A percentile compares a stretch with the other conserved stretches of the same genome.
Evolutionary conservation across 768 basidiomycete species (phyloP).

Genomic region (Kwoniella bestiolae): DNA sequence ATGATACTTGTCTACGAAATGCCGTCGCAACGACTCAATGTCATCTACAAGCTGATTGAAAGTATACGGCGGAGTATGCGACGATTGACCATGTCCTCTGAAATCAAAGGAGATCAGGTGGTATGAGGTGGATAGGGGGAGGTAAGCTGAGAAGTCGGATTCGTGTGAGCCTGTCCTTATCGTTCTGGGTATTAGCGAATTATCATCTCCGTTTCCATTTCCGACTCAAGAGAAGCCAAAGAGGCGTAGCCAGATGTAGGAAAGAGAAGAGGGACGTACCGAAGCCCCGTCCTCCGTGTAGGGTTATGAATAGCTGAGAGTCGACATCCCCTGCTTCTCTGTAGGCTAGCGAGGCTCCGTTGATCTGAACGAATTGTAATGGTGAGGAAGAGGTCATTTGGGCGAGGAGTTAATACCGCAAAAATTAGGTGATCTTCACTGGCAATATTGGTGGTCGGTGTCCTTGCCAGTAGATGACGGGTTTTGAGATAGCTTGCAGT

Average conservation of each 20-base stretch:
- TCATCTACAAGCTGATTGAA: conserved; percentile 30
- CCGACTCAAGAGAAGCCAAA: no score
- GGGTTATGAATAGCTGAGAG: conserved; percentile 31
- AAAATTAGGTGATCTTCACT: no score
- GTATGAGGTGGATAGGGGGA: conserved; percentile 7
- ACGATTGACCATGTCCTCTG: conserved; percentile 31
- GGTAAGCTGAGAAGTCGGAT: conserved; percentile 28
- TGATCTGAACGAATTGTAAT: conserved; percentile 23
- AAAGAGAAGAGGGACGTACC: conserved; percentile 20
- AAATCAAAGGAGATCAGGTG: conserved; percentile 27
- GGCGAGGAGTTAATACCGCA: no score
- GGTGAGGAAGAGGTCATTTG: conserved; percentile 8
- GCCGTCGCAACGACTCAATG: conserved; percentile 17
- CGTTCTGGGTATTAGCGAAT: no score
- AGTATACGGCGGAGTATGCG: conserved; percentile 25
- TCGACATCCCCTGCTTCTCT: conserved; percentile 10
- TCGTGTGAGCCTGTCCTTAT: conserved; percentile 35
- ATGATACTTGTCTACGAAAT: conserved; percentile 7
- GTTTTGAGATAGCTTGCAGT: no score
- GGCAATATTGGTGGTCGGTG: no score
- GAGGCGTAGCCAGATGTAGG: no score
- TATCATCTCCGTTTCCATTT: no score
- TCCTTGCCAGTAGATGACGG: no score
- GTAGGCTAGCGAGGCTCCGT: conserved; percentile 30
- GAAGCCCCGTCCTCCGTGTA: conserved; percentile 35